These are phyloP conservation scores for Coemansia sp. DNA, from an alignment of 192 early-diverging fungal species.

Conservation along the genomic window DNA sequence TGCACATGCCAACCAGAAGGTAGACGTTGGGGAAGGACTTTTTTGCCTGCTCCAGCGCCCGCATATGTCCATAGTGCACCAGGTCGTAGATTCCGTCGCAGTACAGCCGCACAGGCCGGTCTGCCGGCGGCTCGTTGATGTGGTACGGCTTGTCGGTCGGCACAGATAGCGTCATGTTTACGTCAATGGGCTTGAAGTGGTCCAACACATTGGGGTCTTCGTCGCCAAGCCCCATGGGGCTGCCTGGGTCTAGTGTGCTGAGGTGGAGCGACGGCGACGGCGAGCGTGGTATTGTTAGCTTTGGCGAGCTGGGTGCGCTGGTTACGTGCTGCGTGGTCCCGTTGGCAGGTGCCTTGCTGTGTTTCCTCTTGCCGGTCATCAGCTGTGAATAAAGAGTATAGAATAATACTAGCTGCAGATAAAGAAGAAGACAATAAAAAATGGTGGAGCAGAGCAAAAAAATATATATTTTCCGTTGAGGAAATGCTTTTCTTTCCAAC, in stretches of 20 bases:
- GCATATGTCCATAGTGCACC: conserved; percentile 83
- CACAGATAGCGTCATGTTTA: conserved; percentile 40
- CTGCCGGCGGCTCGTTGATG: conserved; percentile 69
- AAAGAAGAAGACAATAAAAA: not conserved
- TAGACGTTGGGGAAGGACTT: conserved; percentile 75
- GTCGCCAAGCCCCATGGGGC: conserved; percentile 53
- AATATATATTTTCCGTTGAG: not conserved
- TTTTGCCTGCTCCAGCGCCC: conserved; percentile 82
- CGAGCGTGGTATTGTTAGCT: conserved; percentile 32
- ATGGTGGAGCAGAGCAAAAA: not conserved
- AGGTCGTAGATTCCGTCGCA: conserved; percentile 88
- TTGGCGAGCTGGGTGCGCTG: conserved; percentile 42
- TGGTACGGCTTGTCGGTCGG: conserved; percentile 53
- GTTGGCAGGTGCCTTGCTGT: conserved; percentile 9
- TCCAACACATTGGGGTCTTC: conserved; percentile 41
- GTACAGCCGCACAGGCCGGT: conserved; percentile 77
- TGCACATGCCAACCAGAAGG: conserved; percentile 77
- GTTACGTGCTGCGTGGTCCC: conserved; percentile 10
- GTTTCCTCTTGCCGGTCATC: conserved; percentile 24
- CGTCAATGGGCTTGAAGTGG: conserved; percentile 43
- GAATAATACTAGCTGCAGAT: not conserved
- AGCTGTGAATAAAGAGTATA: not conserved
- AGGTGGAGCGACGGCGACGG: conserved; percentile 31
- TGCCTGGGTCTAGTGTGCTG: conserved; percentile 30
- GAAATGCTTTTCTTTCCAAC: conserved; percentile 3